phyloP scores from a whole-genome alignment of 1,139 yeast species.

The Pneumocystis murina region DNA sequence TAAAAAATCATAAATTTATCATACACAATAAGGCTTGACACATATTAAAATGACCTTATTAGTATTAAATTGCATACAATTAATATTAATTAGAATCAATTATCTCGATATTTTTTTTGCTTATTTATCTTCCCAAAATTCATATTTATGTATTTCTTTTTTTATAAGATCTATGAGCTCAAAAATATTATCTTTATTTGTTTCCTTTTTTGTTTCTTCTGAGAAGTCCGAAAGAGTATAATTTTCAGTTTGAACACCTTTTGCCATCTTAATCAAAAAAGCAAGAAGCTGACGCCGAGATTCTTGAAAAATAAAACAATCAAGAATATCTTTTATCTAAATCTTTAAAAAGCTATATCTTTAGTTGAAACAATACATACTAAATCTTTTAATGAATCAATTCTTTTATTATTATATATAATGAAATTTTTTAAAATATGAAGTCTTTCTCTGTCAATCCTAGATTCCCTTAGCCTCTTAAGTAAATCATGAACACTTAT shows the following conservation, averaged over 20 bases:
- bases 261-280: neutral
- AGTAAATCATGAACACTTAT: neutral
- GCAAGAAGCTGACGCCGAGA: conserved; percentile 14
- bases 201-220: neutral
- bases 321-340: conserved; percentile 12
- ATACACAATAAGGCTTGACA: neutral
- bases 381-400: neutral
- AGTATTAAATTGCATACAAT: neutral
- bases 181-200: no score
- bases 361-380: neutral
- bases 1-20: neutral
- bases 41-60: neutral
- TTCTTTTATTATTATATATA: neutral
- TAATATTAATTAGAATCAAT: neutral
- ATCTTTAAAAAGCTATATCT: neutral
- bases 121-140: neutral
- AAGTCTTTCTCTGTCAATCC: conserved; percentile 17
- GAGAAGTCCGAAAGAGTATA: neutral
- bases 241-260: neutral
- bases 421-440: conserved; percentile 14
- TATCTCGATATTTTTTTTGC: neutral
- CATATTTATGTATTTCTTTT: neutral
- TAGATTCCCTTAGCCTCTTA: conserved; percentile 9
- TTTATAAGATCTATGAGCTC: neutral
- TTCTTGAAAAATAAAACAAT: conserved; percentile 15